phyloP scores from a whole-genome alignment of 2,329 filamentous ascomycete genomes.

The Neoarthrinium moseri region DNA sequence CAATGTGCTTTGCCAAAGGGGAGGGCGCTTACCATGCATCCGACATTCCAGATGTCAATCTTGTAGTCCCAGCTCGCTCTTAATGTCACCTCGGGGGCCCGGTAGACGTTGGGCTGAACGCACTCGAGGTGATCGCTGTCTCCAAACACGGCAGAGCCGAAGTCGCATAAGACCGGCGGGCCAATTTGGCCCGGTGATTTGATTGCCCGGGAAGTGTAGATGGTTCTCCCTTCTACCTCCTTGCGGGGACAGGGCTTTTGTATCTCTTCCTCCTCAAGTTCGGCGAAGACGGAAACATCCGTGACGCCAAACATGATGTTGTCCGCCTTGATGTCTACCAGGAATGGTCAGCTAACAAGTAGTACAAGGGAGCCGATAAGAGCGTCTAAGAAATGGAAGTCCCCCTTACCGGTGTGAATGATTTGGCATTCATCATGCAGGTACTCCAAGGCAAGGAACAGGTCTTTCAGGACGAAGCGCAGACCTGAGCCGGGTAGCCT shows the following conservation, averaged over 20 bases:
- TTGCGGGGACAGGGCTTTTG: constrained; percentile 40
- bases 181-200: constrained; percentile 24
- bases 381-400: neutral
- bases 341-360: no score
- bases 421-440: constrained; percentile 44
- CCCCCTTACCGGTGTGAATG: constrained; percentile 41
- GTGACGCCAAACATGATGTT: constrained; percentile 44
- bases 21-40: constrained; percentile 41
- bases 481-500: constrained; percentile 34
- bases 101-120: constrained; percentile 38
- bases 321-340: constrained; percentile 41
- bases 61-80: constrained; percentile 41
- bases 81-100: constrained; percentile 46
- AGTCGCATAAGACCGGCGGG: constrained; percentile 44
- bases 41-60: constrained; percentile 52
- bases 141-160: constrained; percentile 42
- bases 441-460: constrained; percentile 44
- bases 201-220: constrained; percentile 42
- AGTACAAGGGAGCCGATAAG: neutral
- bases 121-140: constrained; percentile 31
- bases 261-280: constrained; percentile 39
- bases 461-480: constrained; percentile 31
- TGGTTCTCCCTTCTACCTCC: constrained; percentile 33
- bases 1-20: constrained; percentile 9
- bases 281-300: constrained; percentile 36